Evolutionary conservation across 2,329 filamentous ascomycete species (phyloP).

Genomic region (Beauveria varroae): DNA sequence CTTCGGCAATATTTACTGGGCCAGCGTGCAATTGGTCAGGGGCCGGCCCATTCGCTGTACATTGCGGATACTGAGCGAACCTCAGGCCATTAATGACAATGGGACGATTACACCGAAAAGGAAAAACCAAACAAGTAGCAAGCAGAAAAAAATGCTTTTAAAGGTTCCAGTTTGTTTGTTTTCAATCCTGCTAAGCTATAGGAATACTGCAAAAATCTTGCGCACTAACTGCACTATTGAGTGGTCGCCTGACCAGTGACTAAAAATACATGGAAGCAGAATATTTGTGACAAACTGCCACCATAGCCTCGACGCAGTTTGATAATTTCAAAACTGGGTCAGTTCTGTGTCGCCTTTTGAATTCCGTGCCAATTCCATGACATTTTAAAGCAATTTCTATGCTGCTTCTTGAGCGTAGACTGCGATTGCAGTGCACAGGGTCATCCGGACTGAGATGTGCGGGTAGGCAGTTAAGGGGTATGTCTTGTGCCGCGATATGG

Average conservation of each 20-base stretch:
- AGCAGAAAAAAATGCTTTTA: background rate
- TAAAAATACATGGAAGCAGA: constrained; percentile 7
- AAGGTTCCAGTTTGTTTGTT: background rate
- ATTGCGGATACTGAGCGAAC: background rate
- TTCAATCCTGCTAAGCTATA: background rate
- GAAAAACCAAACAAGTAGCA: background rate
- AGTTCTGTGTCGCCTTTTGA: background rate
- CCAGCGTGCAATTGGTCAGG: constrained; percentile 8
- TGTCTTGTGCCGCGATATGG: background rate
- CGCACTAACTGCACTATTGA: background rate
- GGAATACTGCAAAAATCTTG: background rate
- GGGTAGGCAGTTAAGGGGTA: background rate
- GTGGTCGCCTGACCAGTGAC: background rate
- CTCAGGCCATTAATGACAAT: background rate
- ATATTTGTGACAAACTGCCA: background rate
- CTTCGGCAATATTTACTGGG: constrained; percentile 6
- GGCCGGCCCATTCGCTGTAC: background rate
- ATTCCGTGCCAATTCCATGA: background rate
- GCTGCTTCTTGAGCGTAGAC: background rate
- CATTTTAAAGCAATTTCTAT: background rate
- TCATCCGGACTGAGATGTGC: background rate
- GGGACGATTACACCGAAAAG: background rate
- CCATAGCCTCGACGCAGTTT: background rate
- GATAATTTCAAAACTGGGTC: background rate
- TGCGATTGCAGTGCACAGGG: background rate